Conservation (phyloP, 78 protist genomes). For the Cavenderia fasciculata region DNA sequence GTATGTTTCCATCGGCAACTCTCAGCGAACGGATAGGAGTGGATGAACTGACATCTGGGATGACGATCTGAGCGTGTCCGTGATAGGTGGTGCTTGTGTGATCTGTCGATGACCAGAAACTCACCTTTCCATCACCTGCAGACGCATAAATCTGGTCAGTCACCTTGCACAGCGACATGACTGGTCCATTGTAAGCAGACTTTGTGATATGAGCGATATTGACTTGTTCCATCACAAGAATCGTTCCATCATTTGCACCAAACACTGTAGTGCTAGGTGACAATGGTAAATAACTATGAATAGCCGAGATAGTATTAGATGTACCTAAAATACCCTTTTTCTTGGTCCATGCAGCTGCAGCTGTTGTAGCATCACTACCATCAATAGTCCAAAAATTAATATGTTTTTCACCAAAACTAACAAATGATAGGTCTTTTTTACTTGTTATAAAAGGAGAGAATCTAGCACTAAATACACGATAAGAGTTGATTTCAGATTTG, state of each 20-base stretch:
- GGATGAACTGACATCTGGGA: too few relatives aligned
- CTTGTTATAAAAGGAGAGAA: neutral
- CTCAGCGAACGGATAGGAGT: too few relatives aligned
- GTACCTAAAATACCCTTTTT: neutral
- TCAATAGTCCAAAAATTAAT: neutral
- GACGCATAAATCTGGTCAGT: too few relatives aligned
- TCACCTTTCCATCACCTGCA: too few relatives aligned
- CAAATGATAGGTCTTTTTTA: too few relatives aligned
- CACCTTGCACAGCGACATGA: too few relatives aligned
- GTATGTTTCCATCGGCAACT: too few relatives aligned
- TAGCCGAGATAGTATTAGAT: neutral
- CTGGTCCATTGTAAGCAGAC: too few relatives aligned
- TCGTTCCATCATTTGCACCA: neutral
- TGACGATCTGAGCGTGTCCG: too few relatives aligned
- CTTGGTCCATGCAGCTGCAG: neutral
- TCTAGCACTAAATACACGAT: neutral
- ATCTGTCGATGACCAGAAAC: too few relatives aligned
- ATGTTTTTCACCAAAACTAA: neutral
- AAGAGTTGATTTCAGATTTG: neutral
- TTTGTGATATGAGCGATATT: too few relatives aligned
- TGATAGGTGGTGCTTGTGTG: too few relatives aligned
- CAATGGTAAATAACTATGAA: neutral
- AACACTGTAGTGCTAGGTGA: neutral
- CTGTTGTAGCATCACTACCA: neutral
- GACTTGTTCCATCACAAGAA: neutral